Evolutionary conservation across 495 filamentous ascomycete genomes (phyloP), one percentile per base, ranked within the genome.

Genomic region (Xylaria cubensis): DNA sequence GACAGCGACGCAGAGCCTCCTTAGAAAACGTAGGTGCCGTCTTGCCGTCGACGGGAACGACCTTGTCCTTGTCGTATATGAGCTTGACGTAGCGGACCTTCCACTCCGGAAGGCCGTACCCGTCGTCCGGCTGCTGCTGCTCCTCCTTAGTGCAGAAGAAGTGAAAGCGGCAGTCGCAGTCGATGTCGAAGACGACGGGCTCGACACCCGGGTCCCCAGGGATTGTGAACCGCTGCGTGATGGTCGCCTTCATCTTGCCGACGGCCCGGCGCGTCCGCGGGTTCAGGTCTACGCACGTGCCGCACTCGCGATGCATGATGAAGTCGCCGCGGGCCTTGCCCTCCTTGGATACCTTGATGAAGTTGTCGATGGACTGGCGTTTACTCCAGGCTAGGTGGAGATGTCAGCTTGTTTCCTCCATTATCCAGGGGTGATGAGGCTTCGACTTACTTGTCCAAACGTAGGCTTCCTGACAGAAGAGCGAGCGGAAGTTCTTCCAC

Each of bases 21-120:
- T 82, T 80, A 73, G 86, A 78, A 26, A 90, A 81, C 4, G 29
- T 72, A 0, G 90, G 89, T 9, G 85, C 77, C 17, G 82, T 84
- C 53, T 79, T 80, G 41, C 87, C 87, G 74, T 89, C 86, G 29
- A 88, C 85, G 26, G 87, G 85, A 36, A 91, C 81, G 50, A 92
- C 74, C 77, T 90, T 91, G 80, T 92, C 90, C 83, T 92, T 92
- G 78, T 90, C 89, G 75, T 92, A 92, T 83, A 89, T 90, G 66
- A 90, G 85, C 69, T 89, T 85, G 74, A 90, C 89, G 77, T 87
- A 90, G 29, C 81, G 81, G 34, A 89, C 88, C 74, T 86, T 86
- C 89, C 89, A 91, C 29, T 80, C 81, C 21, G 70, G 51, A 4
- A 36, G 8, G 7, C 53, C 36, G 51, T 56, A 12, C 1, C 77